Base-by-base conservation (phyloP, 2,329 filamentous ascomycete species). In the Ascocoryne sarcoides region DNA sequence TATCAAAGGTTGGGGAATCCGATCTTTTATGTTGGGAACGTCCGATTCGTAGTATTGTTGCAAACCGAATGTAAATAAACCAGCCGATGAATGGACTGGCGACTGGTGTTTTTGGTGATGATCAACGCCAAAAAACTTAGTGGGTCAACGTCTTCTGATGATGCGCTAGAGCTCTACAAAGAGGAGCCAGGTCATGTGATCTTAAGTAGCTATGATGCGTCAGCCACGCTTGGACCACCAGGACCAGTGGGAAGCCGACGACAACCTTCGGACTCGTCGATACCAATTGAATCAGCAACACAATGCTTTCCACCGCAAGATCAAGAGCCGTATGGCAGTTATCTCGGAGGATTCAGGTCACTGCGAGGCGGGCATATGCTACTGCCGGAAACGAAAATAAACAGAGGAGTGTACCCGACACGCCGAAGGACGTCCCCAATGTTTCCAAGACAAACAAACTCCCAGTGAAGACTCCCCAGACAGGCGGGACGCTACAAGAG, bases 361-460 rank as follows among this genome's bases (percentile, higher is more conserved):
- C 53, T 16, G 45, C 49, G 5, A 53, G 47, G 40, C 46, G 54
- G 49, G 30, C 44, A 19, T 56, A 56, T 47, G 49, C 56, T 37
- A 50, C 63, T 46, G 67, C 61, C 41, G 60, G 73, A 60, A 82
- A 81, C 62, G 70, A 79, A 10, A 42, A 51, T 19, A 37, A 58
- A 44, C 48, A 51, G 35, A 44, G 52, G 34, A 55, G 54, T 45
- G 43, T 46, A 61, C 69, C 76, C 35, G 68, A 66, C 48, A 61
- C 61, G 36, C 62, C 62, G 48, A 61, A 64, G 46, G 53, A 67
- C 50, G 64, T 67, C 49, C 63, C 66, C 34, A 76, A 73, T 57
- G 70, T 79, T 48, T 79, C 76, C 40, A 69, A 67, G 54, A 78
- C 74, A 58, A 82, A 82, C 63, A 74, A 71, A 44, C 60, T 68